Evolutionary conservation across 2,329 filamentous ascomycete species (phyloP), one percentile per base, ranked within the genome.

Genomic region (Penicillium corylophilum): DNA sequence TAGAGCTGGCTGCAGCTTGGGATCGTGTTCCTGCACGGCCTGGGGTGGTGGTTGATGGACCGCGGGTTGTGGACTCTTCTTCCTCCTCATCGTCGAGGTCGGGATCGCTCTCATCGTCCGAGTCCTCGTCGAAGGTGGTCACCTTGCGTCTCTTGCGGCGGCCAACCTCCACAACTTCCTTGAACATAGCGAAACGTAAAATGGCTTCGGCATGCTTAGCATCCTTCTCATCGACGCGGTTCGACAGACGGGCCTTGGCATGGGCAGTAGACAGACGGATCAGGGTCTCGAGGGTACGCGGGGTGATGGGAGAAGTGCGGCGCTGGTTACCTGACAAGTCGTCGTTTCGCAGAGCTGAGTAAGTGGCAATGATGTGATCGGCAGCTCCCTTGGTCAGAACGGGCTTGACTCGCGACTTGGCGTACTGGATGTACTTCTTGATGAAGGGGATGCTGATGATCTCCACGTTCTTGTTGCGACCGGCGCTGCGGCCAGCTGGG

Each of bases 401-500:
- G 0, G 94, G 94, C 81, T 91, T 95, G 66, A 96, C 82, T 67
- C 94, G 81, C 31, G 84, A 88, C 77, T 99, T 99, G 59, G 94
- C 91, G 71, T 99, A 99, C 69, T 99, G 94, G 41, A 99, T 95
- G 72, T 96, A 99, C 75, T 99, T 99, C 78, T 99, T 99, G 79
- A 99, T 91, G 74, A 99, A 99, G 0, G 92, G 89, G 54, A 99
- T 96, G 74, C 89, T 95, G 48, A 99, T 79, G 13, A 99, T 89
- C 70, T 96, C 91, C 5, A 89, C 84, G 59, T 88, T 87, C 71
- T 89, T 88, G 62, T 84, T 84, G 23, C 86, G 77, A 10, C 16
- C 12, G n/a, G 15, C 18, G 16, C 89, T 89, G 35, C 90, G 83
- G 9, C 88, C 88, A 12, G 86, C 80, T 4, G 86, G 90, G 15